Conservation (phyloP, 208 protist genomes). For the Crithidia mellificae region DNA sequence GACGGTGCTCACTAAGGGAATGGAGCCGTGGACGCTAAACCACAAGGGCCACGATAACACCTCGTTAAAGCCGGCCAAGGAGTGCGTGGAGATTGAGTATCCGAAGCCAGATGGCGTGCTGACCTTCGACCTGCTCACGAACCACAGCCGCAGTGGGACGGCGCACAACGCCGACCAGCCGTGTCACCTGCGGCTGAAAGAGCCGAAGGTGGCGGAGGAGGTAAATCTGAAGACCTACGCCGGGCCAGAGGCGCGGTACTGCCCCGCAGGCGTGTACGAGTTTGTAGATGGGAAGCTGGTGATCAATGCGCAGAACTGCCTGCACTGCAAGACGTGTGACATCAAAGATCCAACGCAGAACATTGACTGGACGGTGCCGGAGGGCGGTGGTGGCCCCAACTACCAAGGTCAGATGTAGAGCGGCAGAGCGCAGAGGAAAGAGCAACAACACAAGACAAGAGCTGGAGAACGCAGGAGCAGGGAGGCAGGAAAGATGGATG, state of each 20-base stretch:
- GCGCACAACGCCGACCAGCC: constrained; percentile 97
- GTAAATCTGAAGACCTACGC: constrained; percentile 90
- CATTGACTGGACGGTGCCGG: constrained; percentile 97
- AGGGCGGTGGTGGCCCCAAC: constrained; percentile 89
- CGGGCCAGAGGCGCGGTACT: constrained; percentile 94
- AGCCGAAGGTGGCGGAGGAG: constrained; percentile 70
- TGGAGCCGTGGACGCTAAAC: constrained; percentile 91
- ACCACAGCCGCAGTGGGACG: constrained; percentile 94
- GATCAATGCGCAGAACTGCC: constrained; percentile 98
- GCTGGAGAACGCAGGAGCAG: no score
- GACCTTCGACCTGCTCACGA: constrained; percentile 97
- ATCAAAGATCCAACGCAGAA: constrained; percentile 98
- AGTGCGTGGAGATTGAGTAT: constrained; percentile 93
- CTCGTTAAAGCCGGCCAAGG: constrained; percentile 63
- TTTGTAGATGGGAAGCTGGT: constrained; percentile 88
- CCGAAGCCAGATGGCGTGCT: constrained; percentile 96
- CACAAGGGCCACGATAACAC: constrained; percentile 80
- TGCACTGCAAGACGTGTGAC: constrained; percentile 99
- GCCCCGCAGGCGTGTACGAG: constrained; percentile 98
- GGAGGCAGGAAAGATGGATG: no score
- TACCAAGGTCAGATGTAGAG: constrained; percentile 83
- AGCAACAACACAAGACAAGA: no score
- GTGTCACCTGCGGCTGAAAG: constrained; percentile 89
- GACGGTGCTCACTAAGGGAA: constrained; percentile 74
- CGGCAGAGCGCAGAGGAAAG: background rate